These are phyloP conservation scores for Delitschia confertaspora DNA, from an alignment of 495 filamentous ascomycete genomes.

Conservation along the genomic window DNA sequence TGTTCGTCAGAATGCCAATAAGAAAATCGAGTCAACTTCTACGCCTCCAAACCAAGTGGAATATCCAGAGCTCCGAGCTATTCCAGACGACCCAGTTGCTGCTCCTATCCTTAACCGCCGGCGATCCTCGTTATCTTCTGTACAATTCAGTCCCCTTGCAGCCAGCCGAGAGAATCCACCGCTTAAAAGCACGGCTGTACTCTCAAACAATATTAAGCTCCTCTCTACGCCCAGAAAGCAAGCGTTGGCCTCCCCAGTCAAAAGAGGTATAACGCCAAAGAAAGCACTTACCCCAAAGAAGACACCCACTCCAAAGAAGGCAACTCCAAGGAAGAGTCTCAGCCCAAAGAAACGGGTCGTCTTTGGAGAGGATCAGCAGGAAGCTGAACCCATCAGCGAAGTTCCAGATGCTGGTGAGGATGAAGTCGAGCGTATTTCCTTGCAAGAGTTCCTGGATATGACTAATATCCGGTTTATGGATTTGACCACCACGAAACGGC, in stretches of 20 bases:
- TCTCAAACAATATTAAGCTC: slow-evolving; percentile 33
- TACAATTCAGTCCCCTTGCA: slow-evolving; percentile 24
- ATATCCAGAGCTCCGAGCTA: neutral
- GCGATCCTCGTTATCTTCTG: slow-evolving; percentile 19
- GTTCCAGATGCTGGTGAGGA: slow-evolving; percentile 8
- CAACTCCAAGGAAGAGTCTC: slow-evolving; percentile 21
- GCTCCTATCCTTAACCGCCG: slow-evolving; percentile 22
- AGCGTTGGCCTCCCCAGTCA: slow-evolving; percentile 21
- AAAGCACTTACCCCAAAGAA: slow-evolving; percentile 33
- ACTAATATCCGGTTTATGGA: slow-evolving; percentile 98
- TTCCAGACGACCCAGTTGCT: slow-evolving; percentile 21
- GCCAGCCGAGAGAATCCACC: slow-evolving; percentile 4
- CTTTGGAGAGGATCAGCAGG: slow-evolving; percentile 13
- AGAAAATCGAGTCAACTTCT: neutral
- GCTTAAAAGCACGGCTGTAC: slow-evolving; percentile 22
- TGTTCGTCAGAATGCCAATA: slow-evolving; percentile 7
- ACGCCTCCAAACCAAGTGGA: slow-evolving; percentile 7
- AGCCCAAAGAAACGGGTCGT: slow-evolving; percentile 21
- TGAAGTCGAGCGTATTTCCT: slow-evolving; percentile 57
- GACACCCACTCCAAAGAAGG: slow-evolving; percentile 13
- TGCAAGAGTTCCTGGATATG: slow-evolving; percentile 89
- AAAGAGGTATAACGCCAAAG: slow-evolving; percentile 25
- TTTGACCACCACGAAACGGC: slow-evolving; percentile 78
- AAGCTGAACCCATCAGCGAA: slow-evolving; percentile 5
- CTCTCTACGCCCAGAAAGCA: slow-evolving; percentile 33